Evolutionary conservation across 164 flowering plant species (phyloP).

Genomic region (Vitis rupestris): DNA sequence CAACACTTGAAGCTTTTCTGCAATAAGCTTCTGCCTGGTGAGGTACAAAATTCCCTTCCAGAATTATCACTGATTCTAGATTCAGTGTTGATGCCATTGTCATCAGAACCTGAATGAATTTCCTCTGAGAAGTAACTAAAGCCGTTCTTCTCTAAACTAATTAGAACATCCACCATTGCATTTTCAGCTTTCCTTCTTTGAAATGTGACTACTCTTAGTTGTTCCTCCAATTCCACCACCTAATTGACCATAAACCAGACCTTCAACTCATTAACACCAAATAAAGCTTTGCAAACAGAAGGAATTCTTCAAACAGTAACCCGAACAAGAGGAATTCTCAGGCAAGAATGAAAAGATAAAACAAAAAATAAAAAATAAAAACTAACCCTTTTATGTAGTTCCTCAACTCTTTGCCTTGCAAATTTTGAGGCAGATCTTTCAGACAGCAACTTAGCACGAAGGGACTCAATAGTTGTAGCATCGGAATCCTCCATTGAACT

Average conservation of each 20-base stretch:
- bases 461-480: slow-evolving; percentile 77
- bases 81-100: slow-evolving; percentile 34
- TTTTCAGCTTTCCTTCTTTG: slow-evolving; percentile 82
- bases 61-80: slow-evolving; percentile 38
- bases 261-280: slow-evolving; percentile 73
- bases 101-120: slow-evolving; percentile 60
- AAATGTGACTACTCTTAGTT: slow-evolving; percentile 59
- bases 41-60: slow-evolving; percentile 45
- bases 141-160: slow-evolving; percentile 62
- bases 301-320: neutral
- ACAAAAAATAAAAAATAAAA: neutral
- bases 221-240: slow-evolving; percentile 20
- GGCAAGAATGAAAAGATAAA: too few relatives aligned
- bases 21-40: slow-evolving; percentile 59
- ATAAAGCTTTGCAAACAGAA: neutral
- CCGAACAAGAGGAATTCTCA: neutral
- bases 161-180: slow-evolving; percentile 74
- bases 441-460: slow-evolving; percentile 76
- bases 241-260: slow-evolving; percentile 6
- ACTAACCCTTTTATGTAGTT: slow-evolving; percentile 69
- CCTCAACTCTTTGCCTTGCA: slow-evolving; percentile 83
- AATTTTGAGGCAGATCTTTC: slow-evolving; percentile 83
- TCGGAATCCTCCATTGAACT: slow-evolving; percentile 51
- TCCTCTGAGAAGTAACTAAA: slow-evolving; percentile 58
- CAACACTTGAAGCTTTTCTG: slow-evolving; percentile 62